Conservation (phyloP, 352 stramenopile genomes). For the Pythium periplocum region DNA sequence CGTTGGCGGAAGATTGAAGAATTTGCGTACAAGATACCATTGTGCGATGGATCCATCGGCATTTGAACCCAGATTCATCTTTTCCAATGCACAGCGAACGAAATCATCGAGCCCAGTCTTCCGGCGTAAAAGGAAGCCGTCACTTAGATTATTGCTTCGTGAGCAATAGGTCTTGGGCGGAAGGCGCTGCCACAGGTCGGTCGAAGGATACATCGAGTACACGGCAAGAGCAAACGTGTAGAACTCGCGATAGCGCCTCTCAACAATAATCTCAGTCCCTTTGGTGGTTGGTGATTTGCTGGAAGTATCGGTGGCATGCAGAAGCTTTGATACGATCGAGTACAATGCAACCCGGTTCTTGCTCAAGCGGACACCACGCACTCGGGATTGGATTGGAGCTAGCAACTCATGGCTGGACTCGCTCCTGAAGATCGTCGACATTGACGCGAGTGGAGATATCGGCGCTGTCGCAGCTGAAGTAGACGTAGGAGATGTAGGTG, state of each 20-base stretch:
- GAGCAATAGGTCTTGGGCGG: slow-evolving; percentile 69
- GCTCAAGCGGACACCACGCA: slow-evolving; percentile 48
- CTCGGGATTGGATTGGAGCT: slow-evolving; percentile 37
- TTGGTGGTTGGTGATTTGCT: background rate
- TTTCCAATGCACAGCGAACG: slow-evolving; percentile 43
- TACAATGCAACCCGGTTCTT: slow-evolving; percentile 49
- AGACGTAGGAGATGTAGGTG: background rate
- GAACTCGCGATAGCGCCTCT: slow-evolving; percentile 74
- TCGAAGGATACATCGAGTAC: slow-evolving; percentile 57
- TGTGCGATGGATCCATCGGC: slow-evolving; percentile 44
- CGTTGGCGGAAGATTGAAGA: slow-evolving; percentile 46
- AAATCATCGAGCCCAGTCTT: slow-evolving; percentile 71
- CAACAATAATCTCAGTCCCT: slow-evolving; percentile 34
- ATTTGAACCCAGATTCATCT: slow-evolving; percentile 43
- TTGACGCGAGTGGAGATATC: slow-evolving; percentile 1
- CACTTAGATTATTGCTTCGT: slow-evolving; percentile 15
- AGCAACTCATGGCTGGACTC: background rate
- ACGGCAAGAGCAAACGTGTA: slow-evolving; percentile 60
- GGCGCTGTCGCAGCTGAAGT: slow-evolving; percentile 2
- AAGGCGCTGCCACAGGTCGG: slow-evolving; percentile 46
- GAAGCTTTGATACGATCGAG: slow-evolving; percentile 42
- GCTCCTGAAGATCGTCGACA: too few relatives aligned
- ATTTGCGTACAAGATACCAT: slow-evolving; percentile 67
- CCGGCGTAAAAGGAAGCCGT: slow-evolving; percentile 57
- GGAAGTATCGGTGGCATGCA: slow-evolving; percentile 2